These are phyloP conservation scores for Orychophragmus violaceus DNA, from an alignment of 345 rosid genomes.

Conservation along the genomic window DNA sequence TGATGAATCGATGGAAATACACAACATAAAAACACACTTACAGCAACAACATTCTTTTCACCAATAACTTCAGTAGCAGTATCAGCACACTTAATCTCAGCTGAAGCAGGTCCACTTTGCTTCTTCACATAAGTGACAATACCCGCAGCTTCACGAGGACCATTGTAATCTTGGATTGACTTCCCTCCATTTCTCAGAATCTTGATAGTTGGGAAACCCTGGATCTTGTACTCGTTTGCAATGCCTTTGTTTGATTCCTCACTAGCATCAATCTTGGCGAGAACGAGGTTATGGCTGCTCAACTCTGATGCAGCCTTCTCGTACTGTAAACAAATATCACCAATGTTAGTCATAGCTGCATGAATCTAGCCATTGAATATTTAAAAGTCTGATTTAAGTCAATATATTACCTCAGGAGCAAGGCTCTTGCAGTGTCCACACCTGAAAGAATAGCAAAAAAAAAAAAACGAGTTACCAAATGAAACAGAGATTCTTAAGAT, in stretches of 20 bases:
- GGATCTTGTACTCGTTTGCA: conserved; percentile 51
- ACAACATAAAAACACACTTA: conserved; percentile 32
- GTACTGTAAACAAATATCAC: conserved; percentile 40
- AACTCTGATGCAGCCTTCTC: conserved; percentile 88
- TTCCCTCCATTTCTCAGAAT: conserved; percentile 87
- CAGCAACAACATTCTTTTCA: conserved; percentile 64
- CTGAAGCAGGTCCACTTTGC: conserved; percentile 92
- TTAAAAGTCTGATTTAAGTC: not conserved
- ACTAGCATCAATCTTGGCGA: conserved; percentile 91
- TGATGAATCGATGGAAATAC: not conserved
- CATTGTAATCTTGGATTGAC: conserved; percentile 72
- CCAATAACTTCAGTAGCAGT: conserved; percentile 53
- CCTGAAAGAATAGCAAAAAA: conserved; percentile 37
- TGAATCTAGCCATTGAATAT: not conserved
- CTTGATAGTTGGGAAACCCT: conserved; percentile 85
- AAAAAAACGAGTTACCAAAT: not conserved
- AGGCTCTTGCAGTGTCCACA: conserved; percentile 94
- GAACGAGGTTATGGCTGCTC: conserved; percentile 52
- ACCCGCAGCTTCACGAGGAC: conserved; percentile 94
- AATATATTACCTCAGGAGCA: conserved; percentile 74
- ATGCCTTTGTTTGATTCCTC: conserved; percentile 61
- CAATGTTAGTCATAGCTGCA: not conserved
- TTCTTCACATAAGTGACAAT: conserved; percentile 73
- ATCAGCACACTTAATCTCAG: conserved; percentile 58
- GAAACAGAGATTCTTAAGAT: not conserved